A percentile compares a stretch with the other conserved stretches of the same genome.
Evolutionary conservation across 805 yeast genomes (phyloP).

Genomic region (Metschnikowia chrysomelidarum): DNA sequence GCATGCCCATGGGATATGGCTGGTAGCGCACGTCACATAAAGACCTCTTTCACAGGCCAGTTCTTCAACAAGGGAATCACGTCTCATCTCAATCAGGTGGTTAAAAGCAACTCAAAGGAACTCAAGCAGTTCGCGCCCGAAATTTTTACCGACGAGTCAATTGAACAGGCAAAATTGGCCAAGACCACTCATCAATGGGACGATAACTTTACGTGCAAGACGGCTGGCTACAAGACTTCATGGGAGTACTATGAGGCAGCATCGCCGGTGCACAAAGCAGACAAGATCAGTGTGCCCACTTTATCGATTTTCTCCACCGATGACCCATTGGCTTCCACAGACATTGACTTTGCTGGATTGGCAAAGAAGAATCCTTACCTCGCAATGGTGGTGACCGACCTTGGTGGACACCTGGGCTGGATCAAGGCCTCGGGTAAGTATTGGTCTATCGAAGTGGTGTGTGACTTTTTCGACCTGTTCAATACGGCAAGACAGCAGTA

Average conservation of each 20-base stretch:
- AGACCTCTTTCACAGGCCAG: constrained; percentile 32
- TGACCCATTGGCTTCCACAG: constrained; percentile 68
- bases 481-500: too few relatives aligned
- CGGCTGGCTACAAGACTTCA: constrained; percentile 64
- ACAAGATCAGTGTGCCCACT: constrained; percentile 58
- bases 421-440: constrained; percentile 57
- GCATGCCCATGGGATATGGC: constrained; percentile 78
- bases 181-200: constrained; percentile 58
- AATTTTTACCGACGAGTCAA: constrained; percentile 29
- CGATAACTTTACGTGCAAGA: constrained; percentile 57
- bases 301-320: constrained; percentile 62
- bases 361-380: constrained; percentile 55
- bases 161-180: constrained; percentile 48
- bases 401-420: constrained; percentile 88
- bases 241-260: constrained; percentile 64
- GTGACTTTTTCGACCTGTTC: constrained; percentile 32
- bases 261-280: constrained; percentile 53
- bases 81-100: constrained; percentile 29
- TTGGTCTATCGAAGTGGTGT: constrained; percentile 52
- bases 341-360: constrained; percentile 53
- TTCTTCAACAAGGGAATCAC: constrained; percentile 35
- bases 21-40: constrained; percentile 46
- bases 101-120: constrained; percentile 35
- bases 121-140: constrained; percentile 28
- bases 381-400: constrained; percentile 54